A percentile compares a stretch with the other conserved stretches of the same genome.
phyloP scores from a whole-genome alignment of 305 asterid genomes.

The Euphrasia arctica region DNA sequence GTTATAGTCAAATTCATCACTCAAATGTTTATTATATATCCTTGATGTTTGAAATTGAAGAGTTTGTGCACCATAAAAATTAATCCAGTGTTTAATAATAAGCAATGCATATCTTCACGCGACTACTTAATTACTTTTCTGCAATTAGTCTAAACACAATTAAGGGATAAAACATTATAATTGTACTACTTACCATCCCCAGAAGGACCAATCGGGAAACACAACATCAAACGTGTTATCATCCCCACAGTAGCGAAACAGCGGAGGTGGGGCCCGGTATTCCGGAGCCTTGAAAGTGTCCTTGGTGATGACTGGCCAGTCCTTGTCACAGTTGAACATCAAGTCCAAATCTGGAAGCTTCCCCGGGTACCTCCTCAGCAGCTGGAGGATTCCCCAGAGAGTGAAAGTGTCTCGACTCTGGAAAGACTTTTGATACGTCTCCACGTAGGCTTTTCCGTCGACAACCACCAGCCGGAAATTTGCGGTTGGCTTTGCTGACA shows the following conservation, averaged over 20 bases:
- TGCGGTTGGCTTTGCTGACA: slow-evolving; percentile 59
- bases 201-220: slow-evolving; percentile 97
- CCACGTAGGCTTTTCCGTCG: slow-evolving; percentile 68
- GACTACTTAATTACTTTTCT: no score
- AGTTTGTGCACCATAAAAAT: no score
- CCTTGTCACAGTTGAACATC: slow-evolving; percentile 61
- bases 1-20: no score
- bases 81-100: no score
- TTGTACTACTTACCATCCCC: slow-evolving; percentile 74
- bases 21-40: no score
- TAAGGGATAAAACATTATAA: no score
- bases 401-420: slow-evolving; percentile 81
- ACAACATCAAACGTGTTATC: slow-evolving; percentile 61
- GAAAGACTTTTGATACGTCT: slow-evolving; percentile 49
- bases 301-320: slow-evolving; percentile 69
- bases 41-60: no score
- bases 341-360: slow-evolving; percentile 86
- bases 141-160: no score
- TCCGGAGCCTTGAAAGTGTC: slow-evolving; percentile 31
- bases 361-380: slow-evolving; percentile 65
- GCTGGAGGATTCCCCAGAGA: slow-evolving; percentile 85
- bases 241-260: slow-evolving; percentile 75
- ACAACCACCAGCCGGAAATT: slow-evolving; percentile 66
- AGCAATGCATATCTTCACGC: no score
- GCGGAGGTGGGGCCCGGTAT: slow-evolving; percentile 56